Base-by-base conservation (phyloP, 2,329 filamentous ascomycete genomes). In the Penicillium sp. region DNA sequence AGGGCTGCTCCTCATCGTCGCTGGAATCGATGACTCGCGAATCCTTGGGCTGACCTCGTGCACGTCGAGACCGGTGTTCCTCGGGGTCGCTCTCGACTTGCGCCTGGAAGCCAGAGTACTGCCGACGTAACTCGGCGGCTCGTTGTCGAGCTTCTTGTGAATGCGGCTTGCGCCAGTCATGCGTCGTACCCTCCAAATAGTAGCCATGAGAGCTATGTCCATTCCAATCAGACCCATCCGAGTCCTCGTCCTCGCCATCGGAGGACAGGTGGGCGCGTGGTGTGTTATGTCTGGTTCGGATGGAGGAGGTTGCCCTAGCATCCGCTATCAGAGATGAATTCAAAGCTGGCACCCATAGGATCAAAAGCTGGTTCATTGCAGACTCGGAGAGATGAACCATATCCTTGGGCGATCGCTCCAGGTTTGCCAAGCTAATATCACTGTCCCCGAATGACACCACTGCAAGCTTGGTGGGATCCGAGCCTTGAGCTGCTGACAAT, bases 311-410 rank as follows among this genome's bases (percentile, higher is more conserved):
- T 25, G 48, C 42, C 13, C 28, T 34, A 6, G 29, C 52, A 49
- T 46, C 54, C 34, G 29, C 45, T 5, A 53, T 12, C 13, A 40
- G 50, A 9, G 55, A 42, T 51, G 50, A 7, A 54, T 66, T 64
- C 57, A 68, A 36, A 39, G 52, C 29, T 18, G 55, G 52, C n/a
- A 56, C 33, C 57, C 53, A 61, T 5, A 52, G 39, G 27, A 55
- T 52, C 13, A 71, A 52, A 8, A 71, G 52, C 13, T 55, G 58
- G 38, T 69, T 60, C 49, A 70, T 62, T 11, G 63, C 64, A 3
- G 53, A 57, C 29, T 67, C 62, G 0, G 68, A 70, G 4, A 68
- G 57, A 35, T 63, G 61, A 9, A 70, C 59, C 68, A 71, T 71
- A 28, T 69, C 67, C 42, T 61, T 67, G 4, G 67, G 63, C 8